These are phyloP conservation scores for Stachybotrys elegans DNA, from an alignment of 2,329 filamentous ascomycete genomes.

Conservation along the genomic window DNA sequence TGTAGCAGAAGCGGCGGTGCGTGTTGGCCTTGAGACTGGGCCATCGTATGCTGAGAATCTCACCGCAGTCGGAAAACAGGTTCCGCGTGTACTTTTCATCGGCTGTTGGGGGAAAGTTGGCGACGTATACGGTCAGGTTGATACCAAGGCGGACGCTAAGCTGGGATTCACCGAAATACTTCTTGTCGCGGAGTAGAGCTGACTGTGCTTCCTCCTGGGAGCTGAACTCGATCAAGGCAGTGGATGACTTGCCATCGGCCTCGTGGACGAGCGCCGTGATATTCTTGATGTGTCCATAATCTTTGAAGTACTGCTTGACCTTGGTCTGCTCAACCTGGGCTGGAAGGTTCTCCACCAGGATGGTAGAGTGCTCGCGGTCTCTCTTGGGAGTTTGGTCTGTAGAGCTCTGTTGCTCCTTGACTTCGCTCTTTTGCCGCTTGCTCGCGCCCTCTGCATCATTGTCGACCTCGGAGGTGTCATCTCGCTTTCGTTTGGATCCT, in stretches of 20 bases:
- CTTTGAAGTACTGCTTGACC: constrained; percentile 84
- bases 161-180: constrained; percentile 67
- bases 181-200: constrained; percentile 76
- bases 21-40: constrained; percentile 88
- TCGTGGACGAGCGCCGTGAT: constrained; percentile 62
- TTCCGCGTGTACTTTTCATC: constrained; percentile 65
- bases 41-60: constrained; percentile 80
- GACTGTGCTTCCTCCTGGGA: constrained; percentile 73
- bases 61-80: constrained; percentile 70
- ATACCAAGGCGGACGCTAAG: constrained; percentile 72
- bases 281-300: constrained; percentile 79
- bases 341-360: constrained; percentile 77
- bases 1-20: constrained; percentile 89
- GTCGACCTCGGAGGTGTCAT: constrained; percentile 39
- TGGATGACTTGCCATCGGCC: constrained; percentile 52
- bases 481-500: constrained; percentile 69
- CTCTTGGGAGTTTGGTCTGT: constrained; percentile 51
- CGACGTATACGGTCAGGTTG: constrained; percentile 78
- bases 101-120: constrained; percentile 79
- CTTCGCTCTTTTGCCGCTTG: constrained; percentile 62
- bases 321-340: constrained; percentile 62
- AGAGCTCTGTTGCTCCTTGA: constrained; percentile 14
- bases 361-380: constrained; percentile 84
- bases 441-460: constrained; percentile 41
- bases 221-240: constrained; percentile 81